A percentile compares a stretch with the other conserved stretches of the same genome.
Evolutionary conservation across 139 green algal species (phyloP).

Genomic region (Chlamydomonas applanata): DNA sequence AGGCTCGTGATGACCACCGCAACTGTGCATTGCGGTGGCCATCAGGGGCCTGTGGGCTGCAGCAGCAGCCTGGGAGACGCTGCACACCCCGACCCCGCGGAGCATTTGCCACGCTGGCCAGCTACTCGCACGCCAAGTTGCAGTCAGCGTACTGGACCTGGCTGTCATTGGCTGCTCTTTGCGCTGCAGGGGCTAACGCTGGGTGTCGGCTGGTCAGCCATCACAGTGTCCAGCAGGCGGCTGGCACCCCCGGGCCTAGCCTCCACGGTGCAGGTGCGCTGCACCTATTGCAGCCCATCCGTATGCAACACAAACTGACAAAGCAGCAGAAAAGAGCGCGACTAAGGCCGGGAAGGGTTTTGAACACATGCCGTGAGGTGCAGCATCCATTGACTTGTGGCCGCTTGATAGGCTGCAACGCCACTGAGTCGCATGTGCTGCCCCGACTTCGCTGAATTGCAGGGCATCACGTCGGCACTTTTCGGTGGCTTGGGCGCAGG

Average conservation of each 20-base stretch:
- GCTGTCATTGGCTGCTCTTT: background rate
- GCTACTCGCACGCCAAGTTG: background rate
- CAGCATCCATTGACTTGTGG: too few species aligned
- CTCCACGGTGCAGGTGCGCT: conserved; percentile 5
- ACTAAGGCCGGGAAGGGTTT: too few species aligned
- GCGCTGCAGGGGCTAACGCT: background rate
- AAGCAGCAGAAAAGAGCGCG: too few species aligned
- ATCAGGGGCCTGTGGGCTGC: background rate
- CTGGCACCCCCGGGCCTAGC: background rate
- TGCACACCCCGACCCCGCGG: background rate
- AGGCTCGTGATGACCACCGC: background rate
- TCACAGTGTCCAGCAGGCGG: background rate
- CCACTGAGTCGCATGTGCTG: too few species aligned
- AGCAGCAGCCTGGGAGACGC: background rate
- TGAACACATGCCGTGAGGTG: too few species aligned
- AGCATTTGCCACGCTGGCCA: background rate
- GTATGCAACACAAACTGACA: too few species aligned
- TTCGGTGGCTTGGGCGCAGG: too few species aligned
- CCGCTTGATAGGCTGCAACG: too few species aligned
- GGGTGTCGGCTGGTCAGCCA: background rate
- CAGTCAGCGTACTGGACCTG: background rate
- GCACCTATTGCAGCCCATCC: too few species aligned
- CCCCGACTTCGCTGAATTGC: too few species aligned
- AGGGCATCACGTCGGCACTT: too few species aligned
- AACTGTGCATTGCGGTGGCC: background rate